Evolutionary conservation across 73 alveolate species (phyloP).

Genomic region (Tetrahymena borealis): DNA sequence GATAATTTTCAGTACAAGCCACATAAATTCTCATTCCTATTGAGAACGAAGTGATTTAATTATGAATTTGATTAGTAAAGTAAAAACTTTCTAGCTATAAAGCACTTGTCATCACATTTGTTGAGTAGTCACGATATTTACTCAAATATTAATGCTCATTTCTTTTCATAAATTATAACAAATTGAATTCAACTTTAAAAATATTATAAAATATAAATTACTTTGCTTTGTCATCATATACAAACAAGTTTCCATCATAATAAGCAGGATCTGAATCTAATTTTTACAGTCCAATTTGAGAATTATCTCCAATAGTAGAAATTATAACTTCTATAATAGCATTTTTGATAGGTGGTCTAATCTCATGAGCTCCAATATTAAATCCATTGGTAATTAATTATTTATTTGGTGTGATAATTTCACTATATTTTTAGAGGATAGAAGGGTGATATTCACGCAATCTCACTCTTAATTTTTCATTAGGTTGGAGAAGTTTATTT

Average conservation of each 20-base stretch:
- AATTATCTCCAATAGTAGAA: background rate
- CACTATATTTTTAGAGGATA: background rate
- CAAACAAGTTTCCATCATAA: background rate
- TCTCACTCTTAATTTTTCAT: background rate
- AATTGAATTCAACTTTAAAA: no score
- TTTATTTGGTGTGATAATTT: background rate
- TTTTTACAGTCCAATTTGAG: background rate
- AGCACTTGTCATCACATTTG: background rate
- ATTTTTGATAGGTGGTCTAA: background rate
- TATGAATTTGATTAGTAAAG: background rate
- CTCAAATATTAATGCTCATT: background rate
- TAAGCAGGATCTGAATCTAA: background rate
- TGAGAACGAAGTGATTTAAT: background rate
- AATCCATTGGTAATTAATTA: background rate
- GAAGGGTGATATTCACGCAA: background rate
- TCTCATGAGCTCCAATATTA: background rate
- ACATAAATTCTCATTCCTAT: background rate
- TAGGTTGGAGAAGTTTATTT: no score
- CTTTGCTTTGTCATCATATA: background rate
- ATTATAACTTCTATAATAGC: background rate
- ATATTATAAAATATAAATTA: no score
- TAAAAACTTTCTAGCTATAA: background rate
- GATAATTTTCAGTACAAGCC: background rate
- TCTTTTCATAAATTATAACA: background rate
- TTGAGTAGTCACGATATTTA: background rate